Evolutionary conservation across 2,329 filamentous ascomycete genomes (phyloP).

Genomic region (Fusarium beomiforme): DNA sequence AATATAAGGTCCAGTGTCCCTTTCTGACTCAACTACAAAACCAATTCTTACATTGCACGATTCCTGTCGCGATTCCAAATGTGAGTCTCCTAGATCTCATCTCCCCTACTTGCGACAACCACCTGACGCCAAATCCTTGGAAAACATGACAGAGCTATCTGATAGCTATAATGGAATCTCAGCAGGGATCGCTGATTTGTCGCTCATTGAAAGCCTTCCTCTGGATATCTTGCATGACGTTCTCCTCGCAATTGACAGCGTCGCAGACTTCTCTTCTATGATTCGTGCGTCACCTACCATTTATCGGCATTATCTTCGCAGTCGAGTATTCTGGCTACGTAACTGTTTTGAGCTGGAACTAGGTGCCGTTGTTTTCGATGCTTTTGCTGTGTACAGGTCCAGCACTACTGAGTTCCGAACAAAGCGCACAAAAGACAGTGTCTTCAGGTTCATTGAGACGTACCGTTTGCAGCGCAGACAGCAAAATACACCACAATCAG

Average conservation of each 20-base stretch:
- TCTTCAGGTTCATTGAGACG: not conserved
- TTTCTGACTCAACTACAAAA: no score
- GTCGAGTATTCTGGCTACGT: not conserved
- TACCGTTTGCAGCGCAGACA: not conserved
- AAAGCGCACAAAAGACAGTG: not conserved
- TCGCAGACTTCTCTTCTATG: not conserved
- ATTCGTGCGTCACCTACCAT: not conserved
- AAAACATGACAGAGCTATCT: not conserved
- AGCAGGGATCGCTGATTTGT: accelerated
- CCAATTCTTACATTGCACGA: no score
- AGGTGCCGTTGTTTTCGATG: not conserved
- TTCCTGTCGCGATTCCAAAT: no score
- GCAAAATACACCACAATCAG: accelerated
- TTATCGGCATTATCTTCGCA: not conserved
- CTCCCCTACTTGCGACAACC: no score
- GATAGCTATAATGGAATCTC: not conserved
- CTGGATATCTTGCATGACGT: not conserved
- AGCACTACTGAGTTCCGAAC: not conserved
- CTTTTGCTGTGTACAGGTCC: not conserved
- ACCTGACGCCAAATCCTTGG: not conserved
- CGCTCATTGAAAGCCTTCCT: not conserved
- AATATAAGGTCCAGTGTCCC: no score
- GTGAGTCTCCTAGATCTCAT: no score
- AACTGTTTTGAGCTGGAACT: not conserved
- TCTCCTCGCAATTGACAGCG: not conserved